phyloP scores from a whole-genome alignment of 2,329 filamentous ascomycete genomes.

The Microdochium nivale region DNA sequence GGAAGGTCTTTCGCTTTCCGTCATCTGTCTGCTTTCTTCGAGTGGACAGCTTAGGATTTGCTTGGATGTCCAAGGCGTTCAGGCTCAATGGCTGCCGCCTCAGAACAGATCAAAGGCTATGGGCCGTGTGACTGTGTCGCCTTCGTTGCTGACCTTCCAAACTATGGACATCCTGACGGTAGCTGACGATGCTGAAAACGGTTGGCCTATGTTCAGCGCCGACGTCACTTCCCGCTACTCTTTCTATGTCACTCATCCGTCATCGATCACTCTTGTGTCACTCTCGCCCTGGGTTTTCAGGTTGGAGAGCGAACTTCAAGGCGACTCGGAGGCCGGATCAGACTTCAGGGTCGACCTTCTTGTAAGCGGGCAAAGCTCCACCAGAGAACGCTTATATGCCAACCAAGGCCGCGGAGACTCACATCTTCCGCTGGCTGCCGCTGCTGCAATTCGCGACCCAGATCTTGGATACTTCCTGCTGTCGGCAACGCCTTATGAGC shows the following conservation, averaged over 20 bases:
- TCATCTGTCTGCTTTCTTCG: constrained; percentile 51
- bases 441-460: constrained; percentile 46
- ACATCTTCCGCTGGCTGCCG: constrained; percentile 41
- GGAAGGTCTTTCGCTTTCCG: constrained; percentile 50
- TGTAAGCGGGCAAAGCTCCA: constrained; percentile 47
- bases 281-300: constrained; percentile 56
- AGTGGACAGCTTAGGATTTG: constrained; percentile 54
- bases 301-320: constrained; percentile 51
- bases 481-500: constrained; percentile 48
- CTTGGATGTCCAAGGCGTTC: constrained; percentile 51
- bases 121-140: constrained; percentile 29
- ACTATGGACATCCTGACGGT: constrained; percentile 50
- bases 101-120: constrained; percentile 38
- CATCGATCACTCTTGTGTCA: constrained; percentile 51
- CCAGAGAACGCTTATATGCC: constrained; percentile 48
- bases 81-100: constrained; percentile 58
- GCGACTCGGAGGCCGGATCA: constrained; percentile 46
- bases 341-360: constrained; percentile 55
- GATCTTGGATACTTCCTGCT: constrained; percentile 57
- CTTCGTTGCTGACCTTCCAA: constrained; percentile 51
- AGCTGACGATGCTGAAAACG: constrained; percentile 44
- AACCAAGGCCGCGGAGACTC: constrained; percentile 36
- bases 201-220: constrained; percentile 55
- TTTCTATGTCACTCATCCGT: constrained; percentile 54
- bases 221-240: constrained; percentile 55